Conservation (phyloP, 2,329 filamentous ascomycete genomes). For the Epichloe scottii region DNA sequence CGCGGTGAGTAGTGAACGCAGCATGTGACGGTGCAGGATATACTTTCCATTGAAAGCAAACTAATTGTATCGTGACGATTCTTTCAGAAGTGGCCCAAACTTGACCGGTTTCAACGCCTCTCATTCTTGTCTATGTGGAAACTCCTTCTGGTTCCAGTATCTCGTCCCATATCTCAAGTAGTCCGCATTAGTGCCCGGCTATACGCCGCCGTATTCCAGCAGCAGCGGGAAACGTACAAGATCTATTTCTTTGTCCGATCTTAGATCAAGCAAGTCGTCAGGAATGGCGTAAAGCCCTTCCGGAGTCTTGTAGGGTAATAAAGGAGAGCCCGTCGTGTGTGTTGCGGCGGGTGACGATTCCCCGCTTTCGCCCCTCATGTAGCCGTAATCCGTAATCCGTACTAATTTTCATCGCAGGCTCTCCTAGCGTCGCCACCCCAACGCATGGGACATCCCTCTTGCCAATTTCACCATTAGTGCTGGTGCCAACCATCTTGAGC, state of each 20-base stretch:
- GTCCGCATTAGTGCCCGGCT: slow-evolving; percentile 40
- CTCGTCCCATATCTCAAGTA: slow-evolving; percentile 39
- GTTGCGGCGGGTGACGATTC: not conserved
- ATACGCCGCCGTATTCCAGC: slow-evolving; percentile 44
- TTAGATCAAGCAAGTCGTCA: slow-evolving; percentile 27
- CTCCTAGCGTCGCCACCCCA: slow-evolving; percentile 44
- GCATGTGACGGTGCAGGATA: too few relatives aligned
- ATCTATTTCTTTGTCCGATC: slow-evolving; percentile 36
- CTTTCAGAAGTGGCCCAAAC: slow-evolving; percentile 17
- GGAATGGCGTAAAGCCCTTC: slow-evolving; percentile 25
- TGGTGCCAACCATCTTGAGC: slow-evolving; percentile 45
- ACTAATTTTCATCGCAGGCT: slow-evolving; percentile 11
- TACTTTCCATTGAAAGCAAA: too few relatives aligned
- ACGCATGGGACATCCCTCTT: slow-evolving; percentile 51
- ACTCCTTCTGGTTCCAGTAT: slow-evolving; percentile 30
- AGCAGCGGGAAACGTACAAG: slow-evolving; percentile 44
- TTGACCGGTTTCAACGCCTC: slow-evolving; percentile 24
- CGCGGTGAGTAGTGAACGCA: too few relatives aligned
- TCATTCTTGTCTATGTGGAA: slow-evolving; percentile 25
- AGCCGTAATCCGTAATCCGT: too few relatives aligned
- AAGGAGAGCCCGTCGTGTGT: not conserved
- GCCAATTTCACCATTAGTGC: slow-evolving; percentile 60
- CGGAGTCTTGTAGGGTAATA: not conserved
- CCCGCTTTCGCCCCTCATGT: not conserved
- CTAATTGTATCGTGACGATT: not conserved